Evolutionary conservation across 2,329 filamentous ascomycete species (phyloP), one percentile per base, ranked within the genome.

Genomic region (Ceratocystis papillata): DNA sequence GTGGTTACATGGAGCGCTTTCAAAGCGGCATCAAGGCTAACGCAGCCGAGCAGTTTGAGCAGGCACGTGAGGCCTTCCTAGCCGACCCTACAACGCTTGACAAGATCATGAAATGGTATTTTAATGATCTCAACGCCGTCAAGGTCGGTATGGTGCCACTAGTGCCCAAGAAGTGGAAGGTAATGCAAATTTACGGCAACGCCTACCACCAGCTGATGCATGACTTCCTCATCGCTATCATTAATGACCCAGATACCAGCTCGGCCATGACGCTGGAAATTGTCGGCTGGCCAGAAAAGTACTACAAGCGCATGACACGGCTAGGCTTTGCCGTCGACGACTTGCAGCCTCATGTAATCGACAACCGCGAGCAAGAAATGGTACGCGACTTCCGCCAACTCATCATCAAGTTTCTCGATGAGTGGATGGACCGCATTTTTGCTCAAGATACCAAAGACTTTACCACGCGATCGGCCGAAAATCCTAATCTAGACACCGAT

Each of bases 1-100:
- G 93, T 69, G 94, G 93, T 2, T 99, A 99, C 79, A 99, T 97
- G 78, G 89, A 96, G 71, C 96, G 96, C 74, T 96, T 97, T 74
- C 76, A 96, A 48, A 82, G 89, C 72, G 87, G 88, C 48, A 90
- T 96, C 72, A 83, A 86, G 71, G 79, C 86, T 67, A 86, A 85
- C 69, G 89, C 87, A 5, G 82, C 88, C 72, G 83, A 82, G 57
- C 88, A 93, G 72, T 90, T 96, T 71, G 84, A 85, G 12, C 80
- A 84, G 67, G 83, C 85, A 50, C 84, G 86, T 67, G 83, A 88
- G 65, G 83, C 86, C 60, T 97, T 99, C 74, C 77, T 93, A 64
- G 88, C 87, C 46, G 90, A 97, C 72, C 89, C 94, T 0, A 83
- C 87, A 62, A 85, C 84, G 71, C 80, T 99, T 60, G 89, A 95